These are phyloP conservation scores for Kuraishia hungarica DNA, from an alignment of 805 yeast genomes.

Conservation along the genomic window DNA sequence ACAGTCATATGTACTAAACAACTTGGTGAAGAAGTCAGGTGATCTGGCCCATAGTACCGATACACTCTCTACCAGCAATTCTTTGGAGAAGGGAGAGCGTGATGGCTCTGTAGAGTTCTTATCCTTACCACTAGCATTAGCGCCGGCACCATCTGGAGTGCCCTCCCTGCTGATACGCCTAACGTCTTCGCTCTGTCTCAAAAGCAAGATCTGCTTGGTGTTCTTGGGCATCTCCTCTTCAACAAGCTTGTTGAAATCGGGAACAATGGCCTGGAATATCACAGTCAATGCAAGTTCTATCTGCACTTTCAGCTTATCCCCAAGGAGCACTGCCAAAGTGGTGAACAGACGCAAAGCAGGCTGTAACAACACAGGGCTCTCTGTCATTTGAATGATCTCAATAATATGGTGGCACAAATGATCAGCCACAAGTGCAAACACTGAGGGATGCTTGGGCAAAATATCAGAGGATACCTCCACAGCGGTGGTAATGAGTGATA, in stretches of 20 bases:
- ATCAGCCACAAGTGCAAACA: conserved; percentile 65
- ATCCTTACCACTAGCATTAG: neutral
- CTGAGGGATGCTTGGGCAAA: conserved; percentile 51
- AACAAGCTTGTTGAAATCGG: conserved; percentile 14
- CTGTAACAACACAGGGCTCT: conserved; percentile 64
- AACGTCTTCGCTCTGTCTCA: neutral
- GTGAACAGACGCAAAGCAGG: conserved; percentile 70
- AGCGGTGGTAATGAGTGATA: conserved; percentile 66
- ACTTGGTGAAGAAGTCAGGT: conserved; percentile 64
- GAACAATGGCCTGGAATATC: conserved; percentile 38
- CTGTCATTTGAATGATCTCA: conserved; percentile 67
- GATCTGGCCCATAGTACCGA: conserved; percentile 77
- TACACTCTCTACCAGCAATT: conserved; percentile 74
- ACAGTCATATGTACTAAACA: conserved; percentile 84
- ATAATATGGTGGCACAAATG: conserved; percentile 80
- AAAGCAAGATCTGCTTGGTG: conserved; percentile 21
- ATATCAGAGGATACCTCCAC: conserved; percentile 72
- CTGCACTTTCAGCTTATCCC: conserved; percentile 64
- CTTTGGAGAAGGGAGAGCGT: conserved; percentile 43
- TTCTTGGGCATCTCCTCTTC: conserved; percentile 18
- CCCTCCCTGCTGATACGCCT: neutral
- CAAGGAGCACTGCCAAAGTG: conserved; percentile 60
- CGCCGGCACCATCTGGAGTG: neutral
- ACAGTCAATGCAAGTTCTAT: conserved; percentile 64
- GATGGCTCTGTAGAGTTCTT: neutral